Conservation (phyloP, 352 stramenopile species). For the Pythium rishiriense region DNA sequence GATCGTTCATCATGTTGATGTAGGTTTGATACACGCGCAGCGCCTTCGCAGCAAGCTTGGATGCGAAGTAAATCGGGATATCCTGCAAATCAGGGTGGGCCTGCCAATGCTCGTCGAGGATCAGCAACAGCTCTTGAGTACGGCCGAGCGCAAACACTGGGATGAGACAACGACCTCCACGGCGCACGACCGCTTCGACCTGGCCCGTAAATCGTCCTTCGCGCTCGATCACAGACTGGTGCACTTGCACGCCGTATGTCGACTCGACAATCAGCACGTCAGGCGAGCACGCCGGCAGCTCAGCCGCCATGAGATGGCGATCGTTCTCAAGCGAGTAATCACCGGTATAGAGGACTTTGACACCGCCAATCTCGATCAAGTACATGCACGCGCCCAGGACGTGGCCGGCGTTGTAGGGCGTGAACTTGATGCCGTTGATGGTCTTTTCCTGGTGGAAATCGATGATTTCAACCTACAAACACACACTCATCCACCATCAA, state of each 20-base stretch:
- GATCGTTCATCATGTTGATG: conserved; percentile 99
- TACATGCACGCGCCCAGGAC: conserved; percentile 99
- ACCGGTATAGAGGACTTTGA: conserved; percentile 98
- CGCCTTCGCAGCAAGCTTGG: conserved; percentile 94
- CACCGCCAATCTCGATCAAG: conserved; percentile 97
- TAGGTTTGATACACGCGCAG: conserved; percentile 99
- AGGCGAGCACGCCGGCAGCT: conserved; percentile 83
- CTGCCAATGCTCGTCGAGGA: conserved; percentile 99
- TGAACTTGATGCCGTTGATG: conserved; percentile 98
- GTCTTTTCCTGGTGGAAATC: conserved; percentile 98
- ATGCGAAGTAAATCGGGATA: conserved; percentile 99
- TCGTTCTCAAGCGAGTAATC: conserved; percentile 99
- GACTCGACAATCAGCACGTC: conserved; percentile 99
- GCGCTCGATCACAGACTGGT: conserved; percentile 94
- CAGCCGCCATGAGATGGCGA: conserved; percentile 95
- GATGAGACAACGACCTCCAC: conserved; percentile 97
- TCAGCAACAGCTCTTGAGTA: conserved; percentile 98
- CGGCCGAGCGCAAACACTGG: conserved; percentile 98
- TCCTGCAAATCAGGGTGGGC: conserved; percentile 92
- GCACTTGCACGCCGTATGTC: conserved; percentile 98
- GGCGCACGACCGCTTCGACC: conserved; percentile 95
- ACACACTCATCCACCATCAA: neutral
- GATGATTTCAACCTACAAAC: conserved; percentile 93
- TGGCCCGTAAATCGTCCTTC: conserved; percentile 97
- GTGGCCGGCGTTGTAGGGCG: conserved; percentile 98